Percentiles rank a stretch among this genome's conserved stretches.
phyloP scores from a whole-genome alignment of 2,329 filamentous ascomycete genomes.

The Diaporthe amygdali region DNA sequence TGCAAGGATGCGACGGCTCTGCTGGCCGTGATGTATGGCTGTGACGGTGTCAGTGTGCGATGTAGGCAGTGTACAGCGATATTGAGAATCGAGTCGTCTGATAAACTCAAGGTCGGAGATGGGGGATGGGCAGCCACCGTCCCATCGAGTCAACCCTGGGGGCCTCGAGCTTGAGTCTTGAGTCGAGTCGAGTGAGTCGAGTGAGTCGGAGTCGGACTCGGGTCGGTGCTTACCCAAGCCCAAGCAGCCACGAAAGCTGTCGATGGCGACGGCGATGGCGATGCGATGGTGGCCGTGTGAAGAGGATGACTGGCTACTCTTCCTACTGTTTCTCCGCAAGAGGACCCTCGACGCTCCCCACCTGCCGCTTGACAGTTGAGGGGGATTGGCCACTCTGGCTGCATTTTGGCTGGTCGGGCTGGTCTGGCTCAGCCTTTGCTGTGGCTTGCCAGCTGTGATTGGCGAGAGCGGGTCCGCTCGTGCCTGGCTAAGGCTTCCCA shows the following conservation, averaged over 20 bases:
- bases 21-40: too few relatives aligned
- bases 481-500: not conserved
- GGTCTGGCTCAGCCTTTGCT: not conserved
- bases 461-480: not conserved
- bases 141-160: not conserved
- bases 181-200: not conserved
- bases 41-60: not conserved
- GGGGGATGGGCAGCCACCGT: not conserved
- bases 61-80: not conserved
- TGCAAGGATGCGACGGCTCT: not conserved
- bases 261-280: not conserved
- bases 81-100: not conserved
- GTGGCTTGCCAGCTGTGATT: not conserved
- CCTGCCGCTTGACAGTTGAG: slow-evolving; percentile 10
- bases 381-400: not conserved
- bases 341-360: not conserved
- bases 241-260: too few relatives aligned
- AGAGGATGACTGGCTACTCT: not conserved
- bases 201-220: not conserved
- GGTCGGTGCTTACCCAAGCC: too few relatives aligned
- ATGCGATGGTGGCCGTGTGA: not conserved
- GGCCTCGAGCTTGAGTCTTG: not conserved
- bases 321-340: not conserved
- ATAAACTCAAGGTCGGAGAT: not conserved
- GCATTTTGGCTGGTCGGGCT: not conserved